phyloP scores from a whole-genome alignment of 163 green algal species.

The Scenedesmus sp. region DNA sequence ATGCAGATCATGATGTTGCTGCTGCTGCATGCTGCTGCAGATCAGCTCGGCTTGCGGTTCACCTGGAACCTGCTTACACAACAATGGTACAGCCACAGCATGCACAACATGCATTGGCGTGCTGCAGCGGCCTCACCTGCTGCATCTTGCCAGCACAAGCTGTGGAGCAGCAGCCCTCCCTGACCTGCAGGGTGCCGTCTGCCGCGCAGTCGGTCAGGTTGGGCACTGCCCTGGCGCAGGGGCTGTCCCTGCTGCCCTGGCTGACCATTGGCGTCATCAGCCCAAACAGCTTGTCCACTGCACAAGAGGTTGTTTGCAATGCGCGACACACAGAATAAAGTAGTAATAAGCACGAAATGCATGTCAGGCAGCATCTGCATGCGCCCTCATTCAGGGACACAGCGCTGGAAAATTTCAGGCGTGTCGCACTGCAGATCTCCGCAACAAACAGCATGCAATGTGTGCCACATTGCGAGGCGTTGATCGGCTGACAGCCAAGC shows the following conservation, averaged over 20 bases:
- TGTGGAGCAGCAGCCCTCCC: conserved; percentile 37
- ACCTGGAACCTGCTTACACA: not conserved
- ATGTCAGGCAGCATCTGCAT: not conserved
- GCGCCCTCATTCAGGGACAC: too few species aligned
- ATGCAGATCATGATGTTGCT: not conserved
- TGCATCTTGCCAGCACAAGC: conserved; percentile 34
- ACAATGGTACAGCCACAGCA: not conserved
- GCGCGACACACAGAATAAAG: not conserved
- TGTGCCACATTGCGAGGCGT: not conserved
- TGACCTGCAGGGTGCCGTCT: conserved; percentile 38
- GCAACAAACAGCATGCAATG: not conserved
- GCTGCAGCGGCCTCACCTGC: not conserved
- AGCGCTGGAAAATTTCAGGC: too few species aligned
- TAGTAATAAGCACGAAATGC: not conserved
- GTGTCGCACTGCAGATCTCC: too few species aligned
- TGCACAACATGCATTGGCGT: not conserved
- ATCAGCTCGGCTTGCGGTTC: too few species aligned
- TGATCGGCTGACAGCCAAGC: too few species aligned
- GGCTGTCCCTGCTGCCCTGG: conserved; percentile 9
- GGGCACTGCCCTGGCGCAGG: not conserved
- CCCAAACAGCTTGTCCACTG: not conserved
- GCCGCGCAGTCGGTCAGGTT: conserved; percentile 6
- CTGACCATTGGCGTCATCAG: not conserved
- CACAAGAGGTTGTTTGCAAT: not conserved
- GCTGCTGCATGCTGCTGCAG: too few species aligned